A percentile compares a stretch with the other conserved stretches of the same genome.
phyloP scores from a whole-genome alignment of 2,329 filamentous ascomycete species.

The Cadophora sp. region DNA sequence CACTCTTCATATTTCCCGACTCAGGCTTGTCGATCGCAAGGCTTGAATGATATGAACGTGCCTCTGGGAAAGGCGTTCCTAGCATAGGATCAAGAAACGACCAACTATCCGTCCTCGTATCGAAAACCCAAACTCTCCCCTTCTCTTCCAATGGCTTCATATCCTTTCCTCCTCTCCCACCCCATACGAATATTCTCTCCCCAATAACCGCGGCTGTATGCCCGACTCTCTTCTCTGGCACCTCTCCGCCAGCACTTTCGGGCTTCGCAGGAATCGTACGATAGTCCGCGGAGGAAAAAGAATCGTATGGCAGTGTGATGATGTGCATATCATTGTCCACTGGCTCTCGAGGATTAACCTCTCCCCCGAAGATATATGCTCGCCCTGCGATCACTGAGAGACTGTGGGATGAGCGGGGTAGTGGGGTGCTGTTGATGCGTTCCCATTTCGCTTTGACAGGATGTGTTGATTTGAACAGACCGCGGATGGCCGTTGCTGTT shows the following conservation, averaged over 20 bases:
- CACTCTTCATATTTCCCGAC: slow-evolving; percentile 36
- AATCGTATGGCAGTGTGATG: slow-evolving; percentile 64
- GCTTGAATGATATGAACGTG: slow-evolving; percentile 75
- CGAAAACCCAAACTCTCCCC: slow-evolving; percentile 79
- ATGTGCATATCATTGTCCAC: slow-evolving; percentile 77
- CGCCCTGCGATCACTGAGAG: slow-evolving; percentile 64
- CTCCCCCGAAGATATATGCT: slow-evolving; percentile 81
- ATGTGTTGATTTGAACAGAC: slow-evolving; percentile 40
- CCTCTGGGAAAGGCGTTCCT: slow-evolving; percentile 59
- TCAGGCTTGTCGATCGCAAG: slow-evolving; percentile 61
- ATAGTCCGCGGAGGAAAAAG: slow-evolving; percentile 63
- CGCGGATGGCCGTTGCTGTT: slow-evolving; percentile 34
- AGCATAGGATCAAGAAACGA: slow-evolving; percentile 63
- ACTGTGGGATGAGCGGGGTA: slow-evolving; percentile 78
- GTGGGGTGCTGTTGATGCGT: slow-evolving; percentile 57
- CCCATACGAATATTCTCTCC: slow-evolving; percentile 79
- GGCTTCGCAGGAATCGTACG: slow-evolving; percentile 59
- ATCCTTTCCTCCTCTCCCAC: slow-evolving; percentile 73
- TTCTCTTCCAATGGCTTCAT: slow-evolving; percentile 76
- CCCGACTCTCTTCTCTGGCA: slow-evolving; percentile 75
- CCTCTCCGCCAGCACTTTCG: slow-evolving; percentile 49
- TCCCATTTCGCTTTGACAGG: slow-evolving; percentile 65
- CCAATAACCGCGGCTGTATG: slow-evolving; percentile 73
- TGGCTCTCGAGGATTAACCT: slow-evolving; percentile 68
- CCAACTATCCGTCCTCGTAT: slow-evolving; percentile 71